phyloP scores from a whole-genome alignment of 768 basidiomycete species.

The Kwoniella bestiolae region DNA sequence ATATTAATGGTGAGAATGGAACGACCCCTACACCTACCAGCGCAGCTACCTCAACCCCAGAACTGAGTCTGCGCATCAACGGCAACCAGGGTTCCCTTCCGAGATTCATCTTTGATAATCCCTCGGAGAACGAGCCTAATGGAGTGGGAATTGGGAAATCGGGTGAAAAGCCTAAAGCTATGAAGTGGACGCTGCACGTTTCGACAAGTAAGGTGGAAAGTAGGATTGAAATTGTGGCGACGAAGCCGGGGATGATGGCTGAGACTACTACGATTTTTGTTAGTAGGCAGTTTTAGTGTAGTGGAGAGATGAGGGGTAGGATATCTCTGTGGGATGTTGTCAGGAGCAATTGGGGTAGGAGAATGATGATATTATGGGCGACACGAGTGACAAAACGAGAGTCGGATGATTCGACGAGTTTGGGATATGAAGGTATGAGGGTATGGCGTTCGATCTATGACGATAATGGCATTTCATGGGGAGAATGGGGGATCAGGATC shows the following conservation, averaged over 20 bases:
- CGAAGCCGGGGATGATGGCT: conserved; percentile 35
- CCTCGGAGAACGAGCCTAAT: not conserved
- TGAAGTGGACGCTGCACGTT: conserved; percentile 40
- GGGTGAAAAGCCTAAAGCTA: conserved; percentile 30
- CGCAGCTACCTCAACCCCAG: conserved; percentile 25
- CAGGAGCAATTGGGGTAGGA: not conserved
- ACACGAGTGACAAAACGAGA: no score
- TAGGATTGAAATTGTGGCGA: conserved; percentile 44
- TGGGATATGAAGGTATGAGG: no score
- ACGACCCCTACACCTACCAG: not conserved
- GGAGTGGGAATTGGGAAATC: not conserved
- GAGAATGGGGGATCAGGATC: no score
- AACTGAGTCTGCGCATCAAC: conserved; percentile 43
- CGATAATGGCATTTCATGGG: no score
- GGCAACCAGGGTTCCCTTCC: conserved; percentile 42
- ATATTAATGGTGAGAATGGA: not conserved
- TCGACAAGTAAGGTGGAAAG: conserved; percentile 37
- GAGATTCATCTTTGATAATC: conserved; percentile 28
- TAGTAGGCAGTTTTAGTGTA: conserved; percentile 37
- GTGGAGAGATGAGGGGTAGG: not conserved
- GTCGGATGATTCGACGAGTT: no score
- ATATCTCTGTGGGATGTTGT: not conserved
- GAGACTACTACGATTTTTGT: conserved; percentile 43
- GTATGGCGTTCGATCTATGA: no score
- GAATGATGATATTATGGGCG: no score